Evolutionary conservation across 352 stramenopile genomes (phyloP).

Genomic region (Blastocystis hominis): DNA sequence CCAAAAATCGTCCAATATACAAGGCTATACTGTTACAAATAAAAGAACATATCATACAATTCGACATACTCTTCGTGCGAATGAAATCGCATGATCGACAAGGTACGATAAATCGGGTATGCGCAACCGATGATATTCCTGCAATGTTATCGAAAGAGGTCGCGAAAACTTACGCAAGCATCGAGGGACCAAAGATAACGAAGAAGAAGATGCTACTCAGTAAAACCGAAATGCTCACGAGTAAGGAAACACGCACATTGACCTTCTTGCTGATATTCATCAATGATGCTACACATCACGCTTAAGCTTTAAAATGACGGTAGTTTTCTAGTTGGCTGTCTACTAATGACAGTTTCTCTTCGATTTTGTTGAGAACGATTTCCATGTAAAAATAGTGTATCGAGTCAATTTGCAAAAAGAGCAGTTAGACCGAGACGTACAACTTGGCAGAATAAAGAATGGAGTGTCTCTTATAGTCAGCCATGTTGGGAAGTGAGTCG

Average conservation of each 20-base stretch:
- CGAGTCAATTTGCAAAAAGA: not conserved
- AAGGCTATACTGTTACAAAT: not conserved
- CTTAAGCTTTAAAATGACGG: not conserved
- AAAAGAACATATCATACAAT: not conserved
- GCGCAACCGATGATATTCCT: constrained; percentile 3
- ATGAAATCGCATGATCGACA: not conserved
- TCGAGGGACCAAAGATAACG: constrained; percentile 15
- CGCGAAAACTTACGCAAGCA: not conserved
- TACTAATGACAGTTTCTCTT: not conserved
- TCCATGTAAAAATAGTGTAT: not conserved
- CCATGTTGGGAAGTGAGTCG: not conserved
- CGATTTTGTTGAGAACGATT: constrained; percentile 37
- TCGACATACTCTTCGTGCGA: constrained; percentile 24
- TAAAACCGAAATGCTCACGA: not conserved
- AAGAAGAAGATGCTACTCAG: not conserved
- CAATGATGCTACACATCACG: not conserved
- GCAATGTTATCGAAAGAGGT: not conserved
- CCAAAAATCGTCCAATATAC: constrained; percentile 41
- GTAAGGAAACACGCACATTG: constrained; percentile 17
- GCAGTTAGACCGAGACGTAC: too few species aligned
- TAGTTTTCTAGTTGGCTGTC: constrained; percentile 22
- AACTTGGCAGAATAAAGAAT: not conserved
- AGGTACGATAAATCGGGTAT: constrained; percentile 15
- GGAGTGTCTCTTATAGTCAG: not conserved
- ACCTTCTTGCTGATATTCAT: constrained; percentile 33